Percentiles rank a stretch among this genome's conserved stretches.
These are phyloP conservation scores for Suhomyces vadensis DNA, from an alignment of 805 yeast genomes.

Conservation along the genomic window DNA sequence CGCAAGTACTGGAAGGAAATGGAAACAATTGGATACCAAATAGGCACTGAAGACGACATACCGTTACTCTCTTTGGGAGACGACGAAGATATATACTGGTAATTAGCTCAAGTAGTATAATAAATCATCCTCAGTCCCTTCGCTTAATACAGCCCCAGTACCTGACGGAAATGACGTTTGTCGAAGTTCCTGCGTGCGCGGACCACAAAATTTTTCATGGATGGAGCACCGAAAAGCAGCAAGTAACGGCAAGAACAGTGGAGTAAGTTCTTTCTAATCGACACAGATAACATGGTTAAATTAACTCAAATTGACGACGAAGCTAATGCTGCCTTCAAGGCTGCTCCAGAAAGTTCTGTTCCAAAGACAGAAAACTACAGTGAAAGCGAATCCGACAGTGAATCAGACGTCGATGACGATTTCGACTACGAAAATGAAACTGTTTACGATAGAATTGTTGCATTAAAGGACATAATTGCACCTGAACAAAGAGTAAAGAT, in stretches of 20 bases:
- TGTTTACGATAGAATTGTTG: slow-evolving; percentile 79
- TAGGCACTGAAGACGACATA: slow-evolving; percentile 25
- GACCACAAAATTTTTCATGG: slow-evolving; percentile 5
- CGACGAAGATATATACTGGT: slow-evolving; percentile 14
- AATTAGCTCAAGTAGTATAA: too few relatives aligned
- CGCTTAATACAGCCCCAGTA: background rate
- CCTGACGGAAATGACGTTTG: background rate
- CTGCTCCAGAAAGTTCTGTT: slow-evolving; percentile 30
- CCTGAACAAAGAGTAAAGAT: slow-evolving; percentile 71
- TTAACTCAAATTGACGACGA: slow-evolving; percentile 72
- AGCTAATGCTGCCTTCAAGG: slow-evolving; percentile 39
- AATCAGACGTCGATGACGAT: slow-evolving; percentile 64
- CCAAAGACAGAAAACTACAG: slow-evolving; percentile 32
- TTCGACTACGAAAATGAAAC: slow-evolving; percentile 81
- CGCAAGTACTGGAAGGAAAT: slow-evolving; percentile 54
- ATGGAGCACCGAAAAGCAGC: background rate
- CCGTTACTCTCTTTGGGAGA: slow-evolving; percentile 19
- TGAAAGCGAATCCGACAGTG: slow-evolving; percentile 35
- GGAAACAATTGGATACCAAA: slow-evolving; percentile 57
- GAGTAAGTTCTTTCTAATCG: background rate
- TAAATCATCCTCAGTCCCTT: background rate
- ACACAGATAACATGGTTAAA: slow-evolving; percentile 65
- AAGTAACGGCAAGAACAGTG: background rate
- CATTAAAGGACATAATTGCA: slow-evolving; percentile 88
- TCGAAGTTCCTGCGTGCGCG: slow-evolving; percentile 3